Conservation (phyloP, 352 stramenopile genomes). For the Globisporangium mamillatum region DNA sequence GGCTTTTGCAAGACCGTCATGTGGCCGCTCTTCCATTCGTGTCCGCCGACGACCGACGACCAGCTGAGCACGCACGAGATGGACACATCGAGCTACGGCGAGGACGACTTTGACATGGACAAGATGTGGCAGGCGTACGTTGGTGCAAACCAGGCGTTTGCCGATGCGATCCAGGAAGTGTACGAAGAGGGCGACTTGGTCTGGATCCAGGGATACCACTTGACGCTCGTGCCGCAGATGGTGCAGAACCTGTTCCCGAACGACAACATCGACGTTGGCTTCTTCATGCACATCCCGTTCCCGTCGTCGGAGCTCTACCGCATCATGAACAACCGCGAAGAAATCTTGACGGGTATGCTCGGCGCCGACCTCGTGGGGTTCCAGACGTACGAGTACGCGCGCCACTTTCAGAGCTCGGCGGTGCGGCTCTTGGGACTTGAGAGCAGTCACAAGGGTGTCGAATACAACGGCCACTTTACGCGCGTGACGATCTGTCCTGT, state of each 20-base stretch:
- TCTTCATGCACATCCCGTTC: constrained; percentile 91
- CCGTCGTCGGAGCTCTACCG: constrained; percentile 88
- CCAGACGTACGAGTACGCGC: constrained; percentile 89
- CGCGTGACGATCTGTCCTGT: constrained; percentile 86
- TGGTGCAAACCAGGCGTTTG: constrained; percentile 83
- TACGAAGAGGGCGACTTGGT: constrained; percentile 89
- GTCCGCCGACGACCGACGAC: constrained; percentile 73
- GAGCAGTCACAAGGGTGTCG: constrained; percentile 86
- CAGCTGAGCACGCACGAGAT: constrained; percentile 66
- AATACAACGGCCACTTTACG: constrained; percentile 87
- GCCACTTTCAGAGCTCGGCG: constrained; percentile 87
- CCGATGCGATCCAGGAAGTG: constrained; percentile 81
- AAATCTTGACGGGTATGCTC: constrained; percentile 86
- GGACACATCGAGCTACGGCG: constrained; percentile 32
- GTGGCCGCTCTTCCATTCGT: constrained; percentile 91
- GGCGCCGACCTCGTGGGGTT: constrained; percentile 88
- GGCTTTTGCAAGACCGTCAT: constrained; percentile 91
- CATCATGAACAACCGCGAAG: constrained; percentile 85
- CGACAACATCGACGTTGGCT: constrained; percentile 85
- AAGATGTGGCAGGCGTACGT: constrained; percentile 91
- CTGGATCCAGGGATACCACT: constrained; percentile 91
- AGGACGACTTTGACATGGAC: constrained; percentile 70
- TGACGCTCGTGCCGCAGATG: constrained; percentile 89
- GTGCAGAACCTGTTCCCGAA: constrained; percentile 88
- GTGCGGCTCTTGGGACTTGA: constrained; percentile 85